These are phyloP conservation scores for Debaryomyces fabryi DNA, from an alignment of 1,139 yeast genomes.

Conservation along the genomic window DNA sequence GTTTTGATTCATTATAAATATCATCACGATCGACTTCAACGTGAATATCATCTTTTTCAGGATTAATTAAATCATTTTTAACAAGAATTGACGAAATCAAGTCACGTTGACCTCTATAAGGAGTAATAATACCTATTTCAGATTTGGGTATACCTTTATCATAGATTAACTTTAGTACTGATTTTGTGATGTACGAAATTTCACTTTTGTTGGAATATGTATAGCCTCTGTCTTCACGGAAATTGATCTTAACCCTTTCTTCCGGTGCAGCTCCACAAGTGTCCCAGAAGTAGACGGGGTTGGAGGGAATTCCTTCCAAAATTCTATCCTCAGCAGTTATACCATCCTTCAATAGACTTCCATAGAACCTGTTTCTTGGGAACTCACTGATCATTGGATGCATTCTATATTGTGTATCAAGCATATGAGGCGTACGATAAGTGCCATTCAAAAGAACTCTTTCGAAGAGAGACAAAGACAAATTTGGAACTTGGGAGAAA, in stretches of 20 bases:
- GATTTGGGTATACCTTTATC: conserved; percentile 54
- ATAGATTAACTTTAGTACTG: conserved; percentile 51
- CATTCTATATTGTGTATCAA: conserved; percentile 75
- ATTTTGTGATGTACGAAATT: conserved; percentile 46
- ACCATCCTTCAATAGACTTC: conserved; percentile 60
- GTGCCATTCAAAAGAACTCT: conserved; percentile 59
- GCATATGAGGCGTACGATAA: conserved; percentile 62
- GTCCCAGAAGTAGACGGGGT: conserved; percentile 59
- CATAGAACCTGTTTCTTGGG: conserved; percentile 60
- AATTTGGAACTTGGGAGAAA: conserved; percentile 64
- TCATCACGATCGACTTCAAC: conserved; percentile 62
- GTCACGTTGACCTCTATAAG: conserved; percentile 75
- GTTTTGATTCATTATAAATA: conserved; percentile 49
- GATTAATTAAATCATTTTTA: conserved; percentile 57
- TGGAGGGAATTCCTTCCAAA: conserved; percentile 39
- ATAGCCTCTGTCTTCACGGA: conserved; percentile 53
- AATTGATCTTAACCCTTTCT: conserved; percentile 45
- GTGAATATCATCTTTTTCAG: conserved; percentile 48
- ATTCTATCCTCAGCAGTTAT: conserved; percentile 52
- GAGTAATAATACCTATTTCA: conserved; percentile 69
- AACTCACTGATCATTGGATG: conserved; percentile 68
- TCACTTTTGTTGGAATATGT: conserved; percentile 60
- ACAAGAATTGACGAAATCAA: conserved; percentile 53
- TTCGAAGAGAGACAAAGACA: conserved; percentile 62
- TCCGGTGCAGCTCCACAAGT: conserved; percentile 48